phyloP scores from a whole-genome alignment of 306 rosid genomes.

The Casuarina glauca region DNA sequence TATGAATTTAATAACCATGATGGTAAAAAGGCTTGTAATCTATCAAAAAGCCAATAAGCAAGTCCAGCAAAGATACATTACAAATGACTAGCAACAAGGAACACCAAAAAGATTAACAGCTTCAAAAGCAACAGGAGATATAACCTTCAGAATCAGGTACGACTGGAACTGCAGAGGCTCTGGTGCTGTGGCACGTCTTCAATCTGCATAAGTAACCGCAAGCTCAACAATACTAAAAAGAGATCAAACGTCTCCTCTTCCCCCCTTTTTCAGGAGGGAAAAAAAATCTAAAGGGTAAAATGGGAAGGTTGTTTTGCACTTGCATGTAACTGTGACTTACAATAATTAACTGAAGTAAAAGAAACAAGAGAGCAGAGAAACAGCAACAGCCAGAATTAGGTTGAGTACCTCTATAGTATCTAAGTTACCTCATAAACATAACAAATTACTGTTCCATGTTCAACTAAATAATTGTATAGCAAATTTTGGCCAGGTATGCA shows the following conservation, averaged over 20 bases:
- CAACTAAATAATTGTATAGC: neutral
- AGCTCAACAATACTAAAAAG: slow-evolving; percentile 17
- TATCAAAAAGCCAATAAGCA: neutral
- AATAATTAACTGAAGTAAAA: neutral
- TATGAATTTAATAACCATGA: neutral
- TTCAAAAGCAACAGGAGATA: slow-evolving; percentile 25
- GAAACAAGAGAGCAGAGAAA: neutral
- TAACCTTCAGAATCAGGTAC: slow-evolving; percentile 93
- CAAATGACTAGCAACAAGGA: slow-evolving; percentile 11
- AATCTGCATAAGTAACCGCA: slow-evolving; percentile 55
- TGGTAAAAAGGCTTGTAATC: neutral
- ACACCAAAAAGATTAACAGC: slow-evolving; percentile 23
- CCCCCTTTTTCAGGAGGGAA: neutral
- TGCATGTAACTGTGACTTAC: neutral
- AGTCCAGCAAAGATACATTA: neutral
- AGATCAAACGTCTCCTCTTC: neutral
- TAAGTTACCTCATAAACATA: neutral
- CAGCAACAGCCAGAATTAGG: neutral
- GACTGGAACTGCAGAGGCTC: slow-evolving; percentile 85
- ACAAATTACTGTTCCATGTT: neutral
- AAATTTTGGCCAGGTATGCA: neutral
- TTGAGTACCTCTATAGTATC: neutral
- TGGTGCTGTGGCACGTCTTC: slow-evolving; percentile 78
- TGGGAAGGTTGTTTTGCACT: neutral
- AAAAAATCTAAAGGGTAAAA: neutral